These are phyloP conservation scores for Sorghum bicolor DNA, from an alignment of 176 grass and related monocot genomes.

Conservation along the genomic window DNA sequence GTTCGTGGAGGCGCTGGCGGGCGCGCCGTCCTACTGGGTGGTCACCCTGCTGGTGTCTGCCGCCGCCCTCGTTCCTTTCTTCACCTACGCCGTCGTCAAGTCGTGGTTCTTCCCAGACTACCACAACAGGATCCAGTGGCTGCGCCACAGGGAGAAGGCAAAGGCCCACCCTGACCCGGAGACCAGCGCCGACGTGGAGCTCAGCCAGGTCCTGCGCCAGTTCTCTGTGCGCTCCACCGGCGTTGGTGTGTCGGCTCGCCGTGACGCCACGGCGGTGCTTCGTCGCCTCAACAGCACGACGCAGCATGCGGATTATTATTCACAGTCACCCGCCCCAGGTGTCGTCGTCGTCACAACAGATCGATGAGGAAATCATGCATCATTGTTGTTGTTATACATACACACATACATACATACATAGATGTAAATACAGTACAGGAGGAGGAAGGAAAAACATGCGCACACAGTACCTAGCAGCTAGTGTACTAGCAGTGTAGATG, in stretches of 20 bases:
- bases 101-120: constrained; percentile 74
- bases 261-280: constrained; percentile 37
- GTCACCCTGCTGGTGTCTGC: constrained; percentile 48
- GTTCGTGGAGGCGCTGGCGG: constrained; percentile 49
- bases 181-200: constrained; percentile 38
- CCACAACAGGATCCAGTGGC: constrained; percentile 77
- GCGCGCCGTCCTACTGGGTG: constrained; percentile 65
- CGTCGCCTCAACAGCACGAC: constrained; percentile 32
- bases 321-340: neutral
- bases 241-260: constrained; percentile 74
- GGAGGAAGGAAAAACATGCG: neutral
- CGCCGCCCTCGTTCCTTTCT: constrained; percentile 65
- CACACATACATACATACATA: neutral
- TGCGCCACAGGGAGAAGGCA: constrained; percentile 33
- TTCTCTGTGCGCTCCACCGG: constrained; percentile 67
- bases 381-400: neutral
- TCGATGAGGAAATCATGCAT: neutral
- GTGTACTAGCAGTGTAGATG: neutral
- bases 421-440: neutral
- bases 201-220: constrained; percentile 62
- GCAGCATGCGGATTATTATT: constrained; percentile 12
- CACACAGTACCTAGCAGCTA: too few relatives aligned
- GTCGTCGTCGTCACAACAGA: neutral
- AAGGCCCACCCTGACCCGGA: constrained; percentile 30
- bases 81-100: constrained; percentile 42